Conservation (phyloP, 2,329 filamentous ascomycete genomes). For the Pseudogymnoascus sp. region DNA sequence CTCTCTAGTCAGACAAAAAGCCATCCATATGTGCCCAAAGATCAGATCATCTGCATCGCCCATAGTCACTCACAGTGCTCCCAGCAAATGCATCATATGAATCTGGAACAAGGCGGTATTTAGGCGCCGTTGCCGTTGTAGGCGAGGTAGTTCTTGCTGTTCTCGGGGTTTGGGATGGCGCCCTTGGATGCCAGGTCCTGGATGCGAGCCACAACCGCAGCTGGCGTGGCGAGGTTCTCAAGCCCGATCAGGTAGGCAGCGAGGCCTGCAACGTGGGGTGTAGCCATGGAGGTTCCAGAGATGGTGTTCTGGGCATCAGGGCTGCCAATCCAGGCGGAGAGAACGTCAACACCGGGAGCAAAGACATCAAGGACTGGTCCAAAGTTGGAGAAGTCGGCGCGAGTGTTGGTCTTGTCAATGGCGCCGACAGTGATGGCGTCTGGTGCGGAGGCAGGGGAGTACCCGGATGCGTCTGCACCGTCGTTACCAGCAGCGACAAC, state of each 20-base stretch:
- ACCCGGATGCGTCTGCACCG: constrained; percentile 32
- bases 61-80: too few relatives aligned
- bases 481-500: constrained; percentile 50
- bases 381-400: constrained; percentile 43
- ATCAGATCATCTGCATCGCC: too few relatives aligned
- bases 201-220: constrained; percentile 34
- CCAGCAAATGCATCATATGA: too few relatives aligned
- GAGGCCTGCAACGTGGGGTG: constrained; percentile 53
- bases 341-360: constrained; percentile 40
- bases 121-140: too few relatives aligned
- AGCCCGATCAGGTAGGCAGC: constrained; percentile 48
- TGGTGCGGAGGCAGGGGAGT: constrained; percentile 41
- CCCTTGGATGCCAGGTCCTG: too few relatives aligned
- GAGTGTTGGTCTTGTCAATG: constrained; percentile 32
- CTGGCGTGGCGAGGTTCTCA: constrained; percentile 36
- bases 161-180: too few relatives aligned
- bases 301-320: constrained; percentile 40
- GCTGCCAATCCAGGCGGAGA: constrained; percentile 39
- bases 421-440: constrained; percentile 47
- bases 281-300: constrained; percentile 55
- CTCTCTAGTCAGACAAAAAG: too few relatives aligned
- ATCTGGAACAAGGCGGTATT: too few relatives aligned
- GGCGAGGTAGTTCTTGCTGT: too few relatives aligned
- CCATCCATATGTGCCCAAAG: too few relatives aligned
- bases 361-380: constrained; percentile 43